Percentiles rank a stretch among this genome's conserved stretches.
Evolutionary conservation across 192 early-diverging fungal genomes (phyloP).

Genomic region (Backusella parvicylindrica): DNA sequence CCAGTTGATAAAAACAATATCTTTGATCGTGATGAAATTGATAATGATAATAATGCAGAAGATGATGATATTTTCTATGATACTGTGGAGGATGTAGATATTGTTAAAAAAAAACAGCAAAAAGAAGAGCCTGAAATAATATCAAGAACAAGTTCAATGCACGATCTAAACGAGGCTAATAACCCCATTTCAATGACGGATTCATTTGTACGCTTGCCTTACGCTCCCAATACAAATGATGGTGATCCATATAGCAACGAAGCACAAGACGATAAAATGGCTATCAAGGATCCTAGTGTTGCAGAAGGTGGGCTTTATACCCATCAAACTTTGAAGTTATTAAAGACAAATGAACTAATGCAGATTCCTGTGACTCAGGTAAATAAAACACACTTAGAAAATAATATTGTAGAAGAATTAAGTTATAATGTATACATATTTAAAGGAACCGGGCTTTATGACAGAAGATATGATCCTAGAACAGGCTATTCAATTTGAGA

Average conservation of each 20-base stretch:
- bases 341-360: slow-evolving; percentile 58
- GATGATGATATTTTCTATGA: slow-evolving; percentile 20
- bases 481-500: slow-evolving; percentile 75
- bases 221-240: slow-evolving; percentile 40
- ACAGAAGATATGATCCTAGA: slow-evolving; percentile 89
- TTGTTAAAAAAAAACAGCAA: neutral
- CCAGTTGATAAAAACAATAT: neutral
- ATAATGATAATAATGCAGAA: neutral
- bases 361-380: slow-evolving; percentile 70
- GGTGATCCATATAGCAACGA: slow-evolving; percentile 18
- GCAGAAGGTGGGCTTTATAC: slow-evolving; percentile 49
- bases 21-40: neutral
- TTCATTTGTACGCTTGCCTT: slow-evolving; percentile 51
- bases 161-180: slow-evolving; percentile 25
- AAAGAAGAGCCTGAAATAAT: neutral
- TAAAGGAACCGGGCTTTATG: slow-evolving; percentile 63
- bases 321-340: slow-evolving; percentile 3
- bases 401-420: neutral
- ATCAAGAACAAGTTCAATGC: slow-evolving; percentile 20
- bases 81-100: slow-evolving; percentile 21
- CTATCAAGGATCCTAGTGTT: slow-evolving; percentile 31
- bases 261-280: neutral
- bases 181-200: slow-evolving; percentile 40
- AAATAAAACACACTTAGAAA: slow-evolving; percentile 1
- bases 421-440: neutral